Evolutionary conservation across 495 filamentous ascomycete species (phyloP), one percentile per base, ranked within the genome.

Genomic region (Xylaria venustula): DNA sequence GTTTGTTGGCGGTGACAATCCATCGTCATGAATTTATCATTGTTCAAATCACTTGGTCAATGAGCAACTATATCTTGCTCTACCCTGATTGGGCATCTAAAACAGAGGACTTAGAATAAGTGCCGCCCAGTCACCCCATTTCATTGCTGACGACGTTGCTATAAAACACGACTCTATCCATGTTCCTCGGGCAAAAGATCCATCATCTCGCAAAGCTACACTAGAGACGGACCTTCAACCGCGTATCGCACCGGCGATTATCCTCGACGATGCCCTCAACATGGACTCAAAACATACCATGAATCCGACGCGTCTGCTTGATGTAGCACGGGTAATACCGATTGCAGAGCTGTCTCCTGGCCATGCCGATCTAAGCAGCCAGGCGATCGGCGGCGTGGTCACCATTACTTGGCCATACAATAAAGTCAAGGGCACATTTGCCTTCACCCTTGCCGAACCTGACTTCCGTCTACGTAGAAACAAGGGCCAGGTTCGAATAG

Each of bases 341-440:
- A 92, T 96, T 66, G 83, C 90, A 30, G 77, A 88, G 64, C 81
- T 94, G 51, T 73, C 76, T 9, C 90, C 91, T n/a, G 72, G 75
- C n/a, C 52, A 81, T 14, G 44, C 64, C 1, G 68, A 80, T 7
- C 71, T 64, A 12, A 28, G 63, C 0, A 66, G 72, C n/a, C 66
- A 71, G 28, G 67, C 66, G 14, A 73, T 81, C 1, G 67, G 75
- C 45, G 92, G 87, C 14, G 79, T 91, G 1, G 86, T 97, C 34
- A 90, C 89, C 5, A 85, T 98, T 17, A 84, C 92, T 46, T 97
- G 94, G 93, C 94, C 94, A 0, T 98, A 90, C 73, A 96, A 89
- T 34, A 87, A 87, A 6, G 88, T 90, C 14, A 87, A 82, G 7
- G 79, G 81, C 40, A 86, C 85, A 9, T 75, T 90, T 62, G 86